Conservation (phyloP, 1,284 basidiomycete genomes). For the Trichosporon coremiiforme region DNA sequence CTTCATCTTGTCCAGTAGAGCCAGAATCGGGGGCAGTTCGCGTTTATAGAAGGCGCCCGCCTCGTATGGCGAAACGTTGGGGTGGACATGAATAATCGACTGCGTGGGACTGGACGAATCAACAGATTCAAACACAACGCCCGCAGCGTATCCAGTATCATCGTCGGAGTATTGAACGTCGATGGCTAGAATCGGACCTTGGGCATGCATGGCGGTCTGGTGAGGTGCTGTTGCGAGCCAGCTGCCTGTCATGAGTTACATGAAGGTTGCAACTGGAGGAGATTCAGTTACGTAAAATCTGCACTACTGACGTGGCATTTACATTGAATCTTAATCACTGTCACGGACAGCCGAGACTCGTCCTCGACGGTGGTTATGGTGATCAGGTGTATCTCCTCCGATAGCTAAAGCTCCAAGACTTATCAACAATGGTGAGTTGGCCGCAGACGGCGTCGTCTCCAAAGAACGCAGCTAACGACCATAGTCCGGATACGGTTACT, state of each 20-base stretch:
- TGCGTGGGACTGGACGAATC: neutral
- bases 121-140: neutral
- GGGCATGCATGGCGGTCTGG: neutral
- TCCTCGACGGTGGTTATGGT: neutral
- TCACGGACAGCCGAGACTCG: neutral
- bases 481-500: slow-evolving; percentile 67
- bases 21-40: neutral
- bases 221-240: neutral
- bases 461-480: neutral
- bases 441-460: neutral
- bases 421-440: neutral
- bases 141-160: slow-evolving; percentile 5
- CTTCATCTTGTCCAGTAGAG: neutral
- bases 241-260: neutral
- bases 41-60: slow-evolving; percentile 13
- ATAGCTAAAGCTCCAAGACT: neutral
- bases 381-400: neutral
- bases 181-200: slow-evolving; percentile 7
- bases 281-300: neutral
- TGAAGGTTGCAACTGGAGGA: neutral
- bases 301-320: neutral
- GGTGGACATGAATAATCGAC: neutral
- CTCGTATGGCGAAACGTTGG: neutral
- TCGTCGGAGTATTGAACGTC: slow-evolving; percentile 9
- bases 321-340: neutral